A percentile compares a stretch with the other conserved stretches of the same genome.
phyloP scores from a whole-genome alignment of 2,329 filamentous ascomycete genomes.

The Drechslerella stenobrocha region DNA sequence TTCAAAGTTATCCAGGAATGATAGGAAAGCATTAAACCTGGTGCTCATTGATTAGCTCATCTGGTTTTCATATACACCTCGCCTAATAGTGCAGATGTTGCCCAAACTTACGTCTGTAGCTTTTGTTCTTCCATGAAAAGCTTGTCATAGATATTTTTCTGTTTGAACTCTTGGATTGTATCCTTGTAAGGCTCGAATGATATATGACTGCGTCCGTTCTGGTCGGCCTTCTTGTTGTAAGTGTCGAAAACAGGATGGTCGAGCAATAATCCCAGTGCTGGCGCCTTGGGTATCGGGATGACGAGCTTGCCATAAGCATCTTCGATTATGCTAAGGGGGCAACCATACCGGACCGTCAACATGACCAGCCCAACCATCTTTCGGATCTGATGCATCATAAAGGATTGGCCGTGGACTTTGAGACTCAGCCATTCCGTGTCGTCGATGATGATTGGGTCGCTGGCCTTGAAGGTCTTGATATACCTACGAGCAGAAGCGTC shows the following conservation, averaged over 20 bases:
- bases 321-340: slow-evolving; percentile 69
- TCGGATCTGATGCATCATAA: slow-evolving; percentile 99
- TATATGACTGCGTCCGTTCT: slow-evolving; percentile 69
- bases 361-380: slow-evolving; percentile 94
- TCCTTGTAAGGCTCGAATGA: slow-evolving; percentile 77
- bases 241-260: slow-evolving; percentile 88
- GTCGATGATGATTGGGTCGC: slow-evolving; percentile 78
- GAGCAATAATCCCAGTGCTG: slow-evolving; percentile 80
- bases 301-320: slow-evolving; percentile 73
- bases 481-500: slow-evolving; percentile 85
- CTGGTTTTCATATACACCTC: not conserved
- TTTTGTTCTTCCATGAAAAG: slow-evolving; percentile 90
- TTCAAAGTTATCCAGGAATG: slow-evolving; percentile 52
- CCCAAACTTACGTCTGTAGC: slow-evolving; percentile 74
- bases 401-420: slow-evolving; percentile 95
- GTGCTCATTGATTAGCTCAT: slow-evolving; percentile 1
- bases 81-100: not conserved
- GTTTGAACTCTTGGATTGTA: slow-evolving; percentile 85
- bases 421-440: slow-evolving; percentile 94
- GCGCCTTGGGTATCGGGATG: slow-evolving; percentile 91
- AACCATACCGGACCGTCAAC: slow-evolving; percentile 80
- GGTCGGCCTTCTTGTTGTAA: slow-evolving; percentile 74
- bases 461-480: slow-evolving; percentile 88
- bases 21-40: slow-evolving; percentile 52
- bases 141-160: slow-evolving; percentile 84